Percentiles rank a stretch among this genome's conserved stretches.
These are phyloP conservation scores for Backusella tarrabulga DNA, from an alignment of 192 early-diverging fungal species.

Conservation along the genomic window DNA sequence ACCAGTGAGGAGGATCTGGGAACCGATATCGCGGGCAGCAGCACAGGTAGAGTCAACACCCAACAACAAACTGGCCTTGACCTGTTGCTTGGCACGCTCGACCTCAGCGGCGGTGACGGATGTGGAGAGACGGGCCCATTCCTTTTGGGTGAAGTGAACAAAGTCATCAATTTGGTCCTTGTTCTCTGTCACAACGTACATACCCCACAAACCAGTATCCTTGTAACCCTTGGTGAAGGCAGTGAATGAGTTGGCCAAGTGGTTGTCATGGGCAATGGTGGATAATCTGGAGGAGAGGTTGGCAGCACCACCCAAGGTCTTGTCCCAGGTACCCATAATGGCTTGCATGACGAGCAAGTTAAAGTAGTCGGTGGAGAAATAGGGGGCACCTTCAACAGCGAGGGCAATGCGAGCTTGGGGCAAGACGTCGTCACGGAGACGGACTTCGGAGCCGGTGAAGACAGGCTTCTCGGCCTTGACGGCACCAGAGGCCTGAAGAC, in stretches of 20 bases:
- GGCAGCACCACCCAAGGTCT: slow-evolving; percentile 84
- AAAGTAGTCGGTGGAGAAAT: slow-evolving; percentile 93
- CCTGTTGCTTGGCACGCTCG: slow-evolving; percentile 97
- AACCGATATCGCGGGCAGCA: slow-evolving; percentile 93
- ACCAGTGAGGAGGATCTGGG: slow-evolving; percentile 90
- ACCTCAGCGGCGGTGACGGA: slow-evolving; percentile 88
- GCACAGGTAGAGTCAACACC: slow-evolving; percentile 90
- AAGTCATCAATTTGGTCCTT: slow-evolving; percentile 82
- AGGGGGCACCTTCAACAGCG: slow-evolving; percentile 94
- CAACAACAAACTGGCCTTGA: slow-evolving; percentile 90
- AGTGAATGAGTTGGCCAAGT: slow-evolving; percentile 96
- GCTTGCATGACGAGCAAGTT: slow-evolving; percentile 91
- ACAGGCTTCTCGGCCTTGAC: slow-evolving; percentile 50
- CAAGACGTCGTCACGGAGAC: slow-evolving; percentile 90
- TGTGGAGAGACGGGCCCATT: slow-evolving; percentile 91
- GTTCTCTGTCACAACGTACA: slow-evolving; percentile 90
- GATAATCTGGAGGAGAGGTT: slow-evolving; percentile 90
- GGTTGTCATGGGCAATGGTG: slow-evolving; percentile 73
- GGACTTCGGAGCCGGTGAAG: slow-evolving; percentile 94
- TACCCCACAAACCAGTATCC: slow-evolving; percentile 96
- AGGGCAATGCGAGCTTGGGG: slow-evolving; percentile 94
- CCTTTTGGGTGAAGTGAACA: slow-evolving; percentile 86
- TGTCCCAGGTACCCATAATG: slow-evolving; percentile 96
- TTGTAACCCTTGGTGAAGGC: slow-evolving; percentile 98
- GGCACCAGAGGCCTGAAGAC: slow-evolving; percentile 38